phyloP scores from a whole-genome alignment of 2,329 filamentous ascomycete genomes.

The Biscogniauxia mediterranea region DNA sequence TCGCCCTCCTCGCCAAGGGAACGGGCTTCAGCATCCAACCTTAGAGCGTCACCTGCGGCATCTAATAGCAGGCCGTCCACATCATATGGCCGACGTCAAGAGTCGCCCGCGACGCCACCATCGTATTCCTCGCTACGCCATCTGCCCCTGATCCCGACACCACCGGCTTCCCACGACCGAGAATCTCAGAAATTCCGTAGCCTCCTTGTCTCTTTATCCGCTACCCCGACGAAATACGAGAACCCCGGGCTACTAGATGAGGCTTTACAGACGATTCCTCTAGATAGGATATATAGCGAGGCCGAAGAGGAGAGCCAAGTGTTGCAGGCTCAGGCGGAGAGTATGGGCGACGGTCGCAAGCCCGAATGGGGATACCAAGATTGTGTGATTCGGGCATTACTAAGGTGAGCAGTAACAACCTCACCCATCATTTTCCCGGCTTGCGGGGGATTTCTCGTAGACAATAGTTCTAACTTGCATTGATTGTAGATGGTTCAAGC shows the following conservation, averaged over 20 bases:
- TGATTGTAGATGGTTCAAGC: conserved; percentile 80
- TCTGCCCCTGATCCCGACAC: conserved; percentile 68
- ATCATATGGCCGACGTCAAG: conserved; percentile 30
- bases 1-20: conserved; percentile 54
- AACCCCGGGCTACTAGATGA: conserved; percentile 94
- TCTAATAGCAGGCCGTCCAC: conserved; percentile 46
- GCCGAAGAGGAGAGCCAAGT: conserved; percentile 93
- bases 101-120: conserved; percentile 43
- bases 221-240: conserved; percentile 91
- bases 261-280: conserved; percentile 78
- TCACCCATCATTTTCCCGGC: neutral
- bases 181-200: conserved; percentile 75
- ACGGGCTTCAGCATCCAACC: conserved; percentile 48
- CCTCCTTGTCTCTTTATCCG: conserved; percentile 79
- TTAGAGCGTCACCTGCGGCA: conserved; percentile 40
- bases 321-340: conserved; percentile 81
- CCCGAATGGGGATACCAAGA: conserved; percentile 97
- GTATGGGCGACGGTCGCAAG: conserved; percentile 75
- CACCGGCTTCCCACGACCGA: conserved; percentile 64
- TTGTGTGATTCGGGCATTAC: conserved; percentile 84
- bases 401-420: conserved; percentile 59
- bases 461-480: conserved; percentile 9
- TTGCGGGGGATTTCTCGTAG: conserved; percentile 9
- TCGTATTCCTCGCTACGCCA: conserved; percentile 62
- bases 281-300: conserved; percentile 89